Evolutionary conservation across 139 green algal genomes (phyloP), one percentile per base, ranked within the genome.

Genomic region (Yamagishiella unicocca): DNA sequence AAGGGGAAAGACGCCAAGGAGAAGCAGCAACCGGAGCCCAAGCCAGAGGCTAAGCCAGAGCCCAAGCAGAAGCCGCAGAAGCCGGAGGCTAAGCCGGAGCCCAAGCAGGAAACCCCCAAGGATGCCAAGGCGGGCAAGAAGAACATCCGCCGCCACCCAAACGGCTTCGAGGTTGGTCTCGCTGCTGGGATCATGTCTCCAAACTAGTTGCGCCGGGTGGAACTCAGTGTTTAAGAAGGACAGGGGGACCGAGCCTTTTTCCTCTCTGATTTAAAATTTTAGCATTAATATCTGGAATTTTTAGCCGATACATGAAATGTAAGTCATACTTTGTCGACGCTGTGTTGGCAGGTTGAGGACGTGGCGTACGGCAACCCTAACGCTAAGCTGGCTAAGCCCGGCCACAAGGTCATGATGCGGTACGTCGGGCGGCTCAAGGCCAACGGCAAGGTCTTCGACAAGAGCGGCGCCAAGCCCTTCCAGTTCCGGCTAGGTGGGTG

Each of bases 371-470:
- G 93, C 24, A 85, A 88, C 33, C 84, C 95, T 0, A 90, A 93
- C 71, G 96, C 93, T 84, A 98, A 98, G 92, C 86, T 97, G 53
- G 95, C 95, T 54, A 95, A 94, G 87, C 38, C 73, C 1, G 95
- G 95, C n/a, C 95, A 95, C 88, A 92, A 84, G 77, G 89, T 95
- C 35, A 35, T 14, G 1, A 53, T 88, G 75, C 77, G 62, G 84
- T 99, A 99, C 82, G 80, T 93, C 12, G 97, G 97, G 35, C 90
- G 89, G 31, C 93, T 99, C n/a, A 93, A 94, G 83, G 89, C 37
- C 50, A 98, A 92, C 75, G 96, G 96, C 79, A 97, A 97, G 88
- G 90, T 98, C 19, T 99, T 99, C 85, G 97, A 99, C 91, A 77
- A 94, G 88, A 98, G 87, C 55, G 93, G 92, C 31, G 92, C 93